Conservation (phyloP, 2,329 filamentous ascomycete genomes). For the Hymenoscyphus salicellus region DNA sequence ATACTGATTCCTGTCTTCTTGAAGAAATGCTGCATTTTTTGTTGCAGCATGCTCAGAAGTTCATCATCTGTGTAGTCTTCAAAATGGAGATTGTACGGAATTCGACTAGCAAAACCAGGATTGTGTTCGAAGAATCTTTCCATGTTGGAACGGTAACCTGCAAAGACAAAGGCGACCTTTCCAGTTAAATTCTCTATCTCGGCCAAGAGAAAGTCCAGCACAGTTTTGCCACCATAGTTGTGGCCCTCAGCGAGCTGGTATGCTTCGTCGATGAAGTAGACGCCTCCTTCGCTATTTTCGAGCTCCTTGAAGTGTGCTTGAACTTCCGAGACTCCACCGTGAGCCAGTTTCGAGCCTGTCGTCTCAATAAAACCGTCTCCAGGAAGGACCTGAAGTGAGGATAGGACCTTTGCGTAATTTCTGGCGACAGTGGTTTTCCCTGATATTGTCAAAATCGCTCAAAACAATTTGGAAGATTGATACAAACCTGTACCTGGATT, state of each 20-base stretch:
- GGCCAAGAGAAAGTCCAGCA: conserved; percentile 68
- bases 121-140: conserved; percentile 74
- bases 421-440: conserved; percentile 72
- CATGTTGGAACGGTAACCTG: conserved; percentile 73
- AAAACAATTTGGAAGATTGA: conserved; percentile 20
- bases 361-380: conserved; percentile 62
- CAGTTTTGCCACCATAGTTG: conserved; percentile 54
- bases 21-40: conserved; percentile 55
- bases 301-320: conserved; percentile 57
- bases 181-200: conserved; percentile 71
- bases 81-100: conserved; percentile 65
- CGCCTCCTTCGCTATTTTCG: conserved; percentile 63
- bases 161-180: conserved; percentile 68
- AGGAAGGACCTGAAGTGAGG: conserved; percentile 58
- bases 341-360: conserved; percentile 64
- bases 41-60: conserved; percentile 57
- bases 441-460: neutral
- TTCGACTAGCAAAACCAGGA: conserved; percentile 65
- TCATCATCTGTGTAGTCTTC: conserved; percentile 66
- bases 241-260: conserved; percentile 67
- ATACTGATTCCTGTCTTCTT: conserved; percentile 50
- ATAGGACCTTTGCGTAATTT: conserved; percentile 64
- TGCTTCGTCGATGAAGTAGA: conserved; percentile 75
- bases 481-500: conserved; percentile 70
- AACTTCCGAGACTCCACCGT: conserved; percentile 56